Conservation (phyloP, 2,329 filamentous ascomycete genomes). For the Paecilomyces fulvus region DNA sequence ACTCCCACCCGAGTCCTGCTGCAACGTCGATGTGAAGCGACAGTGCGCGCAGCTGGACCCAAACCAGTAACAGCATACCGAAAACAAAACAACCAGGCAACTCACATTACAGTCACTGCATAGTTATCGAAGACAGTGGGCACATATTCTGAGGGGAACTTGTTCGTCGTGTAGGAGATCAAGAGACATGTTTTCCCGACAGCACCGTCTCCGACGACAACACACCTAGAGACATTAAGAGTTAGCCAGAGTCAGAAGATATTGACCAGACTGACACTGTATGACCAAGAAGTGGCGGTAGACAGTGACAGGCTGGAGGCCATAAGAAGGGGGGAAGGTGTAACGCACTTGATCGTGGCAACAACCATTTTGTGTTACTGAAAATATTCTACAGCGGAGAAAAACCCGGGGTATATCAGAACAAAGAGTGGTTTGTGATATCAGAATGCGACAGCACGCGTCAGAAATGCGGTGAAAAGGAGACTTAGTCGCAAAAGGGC, state of each 20-base stretch:
- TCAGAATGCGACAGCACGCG: not conserved
- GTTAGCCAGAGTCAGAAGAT: constrained; percentile 11
- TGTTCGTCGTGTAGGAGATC: constrained; percentile 99
- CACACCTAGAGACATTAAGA: constrained; percentile 57
- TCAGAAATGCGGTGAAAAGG: constrained; percentile 2
- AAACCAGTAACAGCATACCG: constrained; percentile 2
- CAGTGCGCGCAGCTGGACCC: not conserved
- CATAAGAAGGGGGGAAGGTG: not conserved
- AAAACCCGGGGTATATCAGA: not conserved
- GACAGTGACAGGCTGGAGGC: constrained; percentile 1
- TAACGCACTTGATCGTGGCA: constrained; percentile 54
- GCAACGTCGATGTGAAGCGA: not conserved
- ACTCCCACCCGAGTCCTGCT: not conserved
- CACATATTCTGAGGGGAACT: constrained; percentile 99
- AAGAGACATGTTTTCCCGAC: constrained; percentile 98
- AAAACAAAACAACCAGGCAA: constrained; percentile 20
- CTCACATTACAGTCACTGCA: constrained; percentile 98
- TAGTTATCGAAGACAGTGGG: constrained; percentile 99
- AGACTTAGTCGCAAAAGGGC: not conserved
- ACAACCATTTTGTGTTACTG: constrained; percentile 45
- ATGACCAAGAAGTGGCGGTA: constrained; percentile 3
- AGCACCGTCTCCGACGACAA: constrained; percentile 98
- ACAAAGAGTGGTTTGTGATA: constrained; percentile 17
- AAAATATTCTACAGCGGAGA: not conserved
- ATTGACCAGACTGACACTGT: constrained; percentile 3